These are phyloP conservation scores for Leptographium galeiforme DNA, from an alignment of 2,329 filamentous ascomycete genomes.

Conservation along the genomic window DNA sequence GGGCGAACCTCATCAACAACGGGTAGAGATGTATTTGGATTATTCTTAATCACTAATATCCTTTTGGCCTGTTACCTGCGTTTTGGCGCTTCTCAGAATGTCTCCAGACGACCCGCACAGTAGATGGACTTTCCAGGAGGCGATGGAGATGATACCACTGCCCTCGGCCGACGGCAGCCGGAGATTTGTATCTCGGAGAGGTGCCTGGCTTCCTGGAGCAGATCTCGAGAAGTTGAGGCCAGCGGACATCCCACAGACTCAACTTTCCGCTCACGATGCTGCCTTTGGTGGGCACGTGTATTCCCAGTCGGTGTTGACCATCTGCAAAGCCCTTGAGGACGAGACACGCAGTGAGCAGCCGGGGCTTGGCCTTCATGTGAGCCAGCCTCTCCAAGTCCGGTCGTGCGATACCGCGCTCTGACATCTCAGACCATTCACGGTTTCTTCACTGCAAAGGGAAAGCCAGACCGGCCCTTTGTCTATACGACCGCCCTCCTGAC, in stretches of 20 bases:
- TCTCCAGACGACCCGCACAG: not conserved
- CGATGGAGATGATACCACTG: conserved; percentile 19
- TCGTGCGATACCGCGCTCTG: conserved; percentile 16
- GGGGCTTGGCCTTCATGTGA: conserved; percentile 22
- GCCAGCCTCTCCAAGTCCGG: conserved; percentile 7
- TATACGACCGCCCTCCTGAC: conserved; percentile 33
- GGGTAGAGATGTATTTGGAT: no score
- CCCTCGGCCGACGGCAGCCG: conserved; percentile 13
- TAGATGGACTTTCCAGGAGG: conserved; percentile 23
- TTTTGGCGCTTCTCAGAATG: not conserved
- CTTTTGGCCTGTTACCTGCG: no score
- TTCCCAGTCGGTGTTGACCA: conserved; percentile 25
- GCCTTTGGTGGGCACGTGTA: conserved; percentile 33
- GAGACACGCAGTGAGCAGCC: not conserved
- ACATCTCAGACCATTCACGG: conserved; percentile 42
- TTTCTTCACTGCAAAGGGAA: conserved; percentile 36
- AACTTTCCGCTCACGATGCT: conserved; percentile 8
- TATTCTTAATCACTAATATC: no score
- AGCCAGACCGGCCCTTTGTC: conserved; percentile 36
- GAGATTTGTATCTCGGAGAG: conserved; percentile 22
- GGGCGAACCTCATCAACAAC: no score
- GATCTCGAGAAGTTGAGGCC: conserved; percentile 14
- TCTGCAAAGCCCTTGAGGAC: conserved; percentile 19
- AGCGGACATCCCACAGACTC: conserved; percentile 2
- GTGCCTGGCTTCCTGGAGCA: conserved; percentile 19